These are phyloP conservation scores for Teratosphaeriaceae sp. DNA, from an alignment of 2,329 filamentous ascomycete species.

Conservation along the genomic window DNA sequence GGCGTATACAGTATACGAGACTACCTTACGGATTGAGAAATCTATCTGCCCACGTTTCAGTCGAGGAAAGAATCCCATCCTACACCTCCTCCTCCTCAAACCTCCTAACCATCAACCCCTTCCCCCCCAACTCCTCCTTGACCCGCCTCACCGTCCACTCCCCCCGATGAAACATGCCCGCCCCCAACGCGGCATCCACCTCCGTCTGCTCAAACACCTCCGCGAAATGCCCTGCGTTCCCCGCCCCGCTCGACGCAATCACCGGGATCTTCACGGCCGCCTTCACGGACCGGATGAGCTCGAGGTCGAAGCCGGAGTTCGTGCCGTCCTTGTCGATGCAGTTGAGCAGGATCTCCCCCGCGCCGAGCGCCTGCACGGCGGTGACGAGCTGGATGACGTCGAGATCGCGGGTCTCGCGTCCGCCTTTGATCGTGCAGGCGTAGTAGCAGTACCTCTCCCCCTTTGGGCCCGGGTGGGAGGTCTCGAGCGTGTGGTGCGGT, in stretches of 20 bases:
- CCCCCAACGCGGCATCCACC: constrained; percentile 88
- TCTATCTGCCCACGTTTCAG: too few relatives aligned
- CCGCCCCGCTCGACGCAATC: constrained; percentile 89
- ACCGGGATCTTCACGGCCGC: constrained; percentile 82
- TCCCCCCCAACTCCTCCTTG: constrained; percentile 68
- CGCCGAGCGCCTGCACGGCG: constrained; percentile 92
- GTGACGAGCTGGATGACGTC: constrained; percentile 86
- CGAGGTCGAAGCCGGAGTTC: constrained; percentile 89
- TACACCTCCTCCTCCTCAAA: constrained; percentile 67
- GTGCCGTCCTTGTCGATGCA: constrained; percentile 97
- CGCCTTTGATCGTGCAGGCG: constrained; percentile 93
- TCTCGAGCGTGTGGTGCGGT: constrained; percentile 68
- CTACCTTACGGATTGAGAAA: too few relatives aligned
- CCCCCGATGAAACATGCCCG: constrained; percentile 94
- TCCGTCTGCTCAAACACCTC: constrained; percentile 82
- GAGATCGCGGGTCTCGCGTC: constrained; percentile 83
- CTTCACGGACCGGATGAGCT: constrained; percentile 86
- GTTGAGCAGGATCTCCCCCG: constrained; percentile 90
- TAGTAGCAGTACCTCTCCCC: constrained; percentile 91
- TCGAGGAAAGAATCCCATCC: too few relatives aligned
- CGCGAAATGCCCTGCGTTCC: constrained; percentile 77
- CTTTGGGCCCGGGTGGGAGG: constrained; percentile 60
- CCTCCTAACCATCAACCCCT: constrained; percentile 70
- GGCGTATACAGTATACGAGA: too few relatives aligned
- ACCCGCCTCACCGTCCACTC: constrained; percentile 95